A percentile compares a stretch with the other conserved stretches of the same genome.
Conservation (phyloP, 2,329 filamentous ascomycete species). For the Diaporthe australafricana region DNA sequence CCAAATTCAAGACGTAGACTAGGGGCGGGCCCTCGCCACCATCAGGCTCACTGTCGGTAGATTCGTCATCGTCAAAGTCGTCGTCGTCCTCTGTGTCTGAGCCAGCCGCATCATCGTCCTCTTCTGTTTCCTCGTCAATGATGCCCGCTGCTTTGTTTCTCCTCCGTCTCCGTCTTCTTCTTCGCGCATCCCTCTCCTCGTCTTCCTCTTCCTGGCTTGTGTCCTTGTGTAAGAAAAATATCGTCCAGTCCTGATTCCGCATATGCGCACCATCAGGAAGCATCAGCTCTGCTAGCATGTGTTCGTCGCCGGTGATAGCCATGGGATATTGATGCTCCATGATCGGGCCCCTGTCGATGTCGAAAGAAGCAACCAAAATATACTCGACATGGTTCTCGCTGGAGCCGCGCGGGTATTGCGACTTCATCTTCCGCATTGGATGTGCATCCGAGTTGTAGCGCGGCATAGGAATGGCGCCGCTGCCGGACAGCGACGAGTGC, state of each 20-base stretch:
- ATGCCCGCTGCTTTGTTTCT: conserved; percentile 63
- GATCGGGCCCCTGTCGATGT: conserved; percentile 93
- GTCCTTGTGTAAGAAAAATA: conserved; percentile 98
- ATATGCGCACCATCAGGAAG: conserved; percentile 96
- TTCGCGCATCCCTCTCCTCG: conserved; percentile 69
- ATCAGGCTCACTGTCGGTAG: conserved; percentile 72
- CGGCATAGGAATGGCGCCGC: conserved; percentile 43
- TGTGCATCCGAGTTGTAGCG: conserved; percentile 62
- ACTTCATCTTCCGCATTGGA: conserved; percentile 70
- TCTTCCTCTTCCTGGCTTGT: conserved; percentile 86
- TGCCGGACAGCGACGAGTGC: conserved; percentile 68
- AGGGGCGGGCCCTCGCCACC: conserved; percentile 87
- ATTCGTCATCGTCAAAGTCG: conserved; percentile 65
- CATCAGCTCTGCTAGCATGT: conserved; percentile 99
- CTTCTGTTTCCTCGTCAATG: conserved; percentile 59
- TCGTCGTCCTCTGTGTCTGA: conserved; percentile 57
- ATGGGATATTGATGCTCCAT: conserved; percentile 99
- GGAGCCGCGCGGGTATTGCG: conserved; percentile 80
- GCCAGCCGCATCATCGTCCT: conserved; percentile 59
- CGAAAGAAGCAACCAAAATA: conserved; percentile 96
- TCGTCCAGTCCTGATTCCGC: conserved; percentile 97
- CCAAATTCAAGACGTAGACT: conserved; percentile 96
- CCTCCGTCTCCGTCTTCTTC: conserved; percentile 61
- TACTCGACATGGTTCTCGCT: conserved; percentile 97
- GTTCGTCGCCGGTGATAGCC: conserved; percentile 95